Evolutionary conservation across 1,139 yeast genomes (phyloP).

Genomic region (Diutina pseudorugosa): DNA sequence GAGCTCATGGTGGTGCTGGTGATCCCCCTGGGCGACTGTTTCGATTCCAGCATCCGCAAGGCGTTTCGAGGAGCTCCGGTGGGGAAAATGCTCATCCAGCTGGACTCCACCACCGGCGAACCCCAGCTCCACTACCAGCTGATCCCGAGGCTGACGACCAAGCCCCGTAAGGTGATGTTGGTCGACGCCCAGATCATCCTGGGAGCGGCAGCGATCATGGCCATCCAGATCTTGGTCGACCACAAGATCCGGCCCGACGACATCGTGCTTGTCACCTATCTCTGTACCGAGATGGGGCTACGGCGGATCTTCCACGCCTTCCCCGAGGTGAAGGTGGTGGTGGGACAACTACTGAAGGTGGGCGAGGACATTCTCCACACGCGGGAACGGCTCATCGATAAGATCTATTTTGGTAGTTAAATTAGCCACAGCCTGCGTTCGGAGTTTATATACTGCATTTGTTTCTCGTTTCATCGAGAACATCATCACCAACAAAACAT

Average conservation of each 20-base stretch:
- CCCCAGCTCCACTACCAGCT: conserved; percentile 78
- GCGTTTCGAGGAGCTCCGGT: conserved; percentile 67
- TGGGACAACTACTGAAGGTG: conserved; percentile 49
- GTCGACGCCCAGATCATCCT: conserved; percentile 83
- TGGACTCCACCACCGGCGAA: conserved; percentile 83
- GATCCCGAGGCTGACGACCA: conserved; percentile 30
- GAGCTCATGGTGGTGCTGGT: conserved; percentile 63
- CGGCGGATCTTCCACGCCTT: conserved; percentile 66
- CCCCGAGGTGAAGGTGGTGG: conserved; percentile 52
- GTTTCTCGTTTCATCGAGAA: too few species aligned
- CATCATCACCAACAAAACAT: too few species aligned
- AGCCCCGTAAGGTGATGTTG: conserved; percentile 21
- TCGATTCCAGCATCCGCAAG: conserved; percentile 62
- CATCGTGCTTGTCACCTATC: conserved; percentile 57
- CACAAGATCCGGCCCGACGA: conserved; percentile 57
- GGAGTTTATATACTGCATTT: too few species aligned
- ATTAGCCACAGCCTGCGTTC: too few species aligned
- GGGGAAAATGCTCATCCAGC: conserved; percentile 79
- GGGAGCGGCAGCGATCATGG: conserved; percentile 94
- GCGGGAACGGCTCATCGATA: conserved; percentile 61
- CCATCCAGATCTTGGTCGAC: conserved; percentile 75
- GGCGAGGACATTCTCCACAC: conserved; percentile 42
- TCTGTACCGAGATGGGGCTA: conserved; percentile 77
- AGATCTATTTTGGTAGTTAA: conserved; percentile 58
- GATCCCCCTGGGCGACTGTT: conserved; percentile 88